phyloP scores from a whole-genome alignment of 1,139 yeast genomes.

The Yamadazyma dendronema region DNA sequence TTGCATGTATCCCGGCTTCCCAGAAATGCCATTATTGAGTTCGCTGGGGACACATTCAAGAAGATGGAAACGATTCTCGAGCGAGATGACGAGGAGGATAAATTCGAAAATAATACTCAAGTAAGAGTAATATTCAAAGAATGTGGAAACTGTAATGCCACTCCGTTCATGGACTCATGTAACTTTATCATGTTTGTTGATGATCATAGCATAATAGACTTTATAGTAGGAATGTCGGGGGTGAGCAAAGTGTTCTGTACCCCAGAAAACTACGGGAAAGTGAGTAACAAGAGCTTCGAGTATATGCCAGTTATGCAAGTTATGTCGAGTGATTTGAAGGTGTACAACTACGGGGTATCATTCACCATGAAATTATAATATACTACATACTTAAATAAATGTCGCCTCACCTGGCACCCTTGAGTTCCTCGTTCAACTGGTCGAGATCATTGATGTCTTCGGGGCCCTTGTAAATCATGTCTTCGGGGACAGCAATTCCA shows the following conservation, averaged over 20 bases:
- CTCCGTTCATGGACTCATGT: neutral
- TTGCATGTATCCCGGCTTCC: slow-evolving; percentile 68
- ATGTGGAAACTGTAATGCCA: neutral
- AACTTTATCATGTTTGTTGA: slow-evolving; percentile 9
- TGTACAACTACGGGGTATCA: slow-evolving; percentile 21
- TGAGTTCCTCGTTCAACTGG: slow-evolving; percentile 11
- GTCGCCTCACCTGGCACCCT: slow-evolving; percentile 4
- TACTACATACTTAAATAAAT: slow-evolving; percentile 1
- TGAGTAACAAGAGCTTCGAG: slow-evolving; percentile 15
- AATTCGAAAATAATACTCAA: neutral
- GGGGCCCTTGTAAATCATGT: slow-evolving; percentile 41
- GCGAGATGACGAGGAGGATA: slow-evolving; percentile 30
- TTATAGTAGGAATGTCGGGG: slow-evolving; percentile 10
- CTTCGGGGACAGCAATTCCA: slow-evolving; percentile 40
- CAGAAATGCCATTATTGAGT: slow-evolving; percentile 67
- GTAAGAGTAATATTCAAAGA: neutral
- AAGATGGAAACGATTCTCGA: slow-evolving; percentile 36
- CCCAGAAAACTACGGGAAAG: slow-evolving; percentile 2
- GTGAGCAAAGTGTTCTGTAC: slow-evolving; percentile 10
- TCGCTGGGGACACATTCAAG: slow-evolving; percentile 64
- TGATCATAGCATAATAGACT: slow-evolving; percentile 10
- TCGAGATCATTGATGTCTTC: slow-evolving; percentile 19
- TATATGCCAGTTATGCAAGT: slow-evolving; percentile 26
- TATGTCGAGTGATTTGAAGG: slow-evolving; percentile 19
- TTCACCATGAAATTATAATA: slow-evolving; percentile 19